phyloP scores from a whole-genome alignment of 305 asterid genomes.

The Ajuga reptans region DNA sequence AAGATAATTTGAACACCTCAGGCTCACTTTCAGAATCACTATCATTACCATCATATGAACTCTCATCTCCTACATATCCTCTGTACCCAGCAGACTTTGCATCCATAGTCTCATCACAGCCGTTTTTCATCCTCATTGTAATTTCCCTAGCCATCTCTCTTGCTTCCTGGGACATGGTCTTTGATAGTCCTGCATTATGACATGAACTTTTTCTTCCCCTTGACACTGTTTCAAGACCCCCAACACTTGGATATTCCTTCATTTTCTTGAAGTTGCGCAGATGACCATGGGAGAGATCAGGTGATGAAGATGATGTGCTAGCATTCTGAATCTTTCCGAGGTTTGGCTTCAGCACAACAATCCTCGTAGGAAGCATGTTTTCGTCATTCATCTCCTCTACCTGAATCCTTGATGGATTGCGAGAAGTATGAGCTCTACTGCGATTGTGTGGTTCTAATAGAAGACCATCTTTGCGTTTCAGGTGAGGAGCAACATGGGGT shows the following conservation, averaged over 20 bases:
- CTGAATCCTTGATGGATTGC: slow-evolving; percentile 35
- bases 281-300: slow-evolving; percentile 31
- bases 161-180: slow-evolving; percentile 48
- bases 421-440: slow-evolving; percentile 33
- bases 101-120: slow-evolving; percentile 34
- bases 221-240: slow-evolving; percentile 29
- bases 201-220: slow-evolving; percentile 34
- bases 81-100: slow-evolving; percentile 33
- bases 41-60: slow-evolving; percentile 62
- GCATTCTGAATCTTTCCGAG: slow-evolving; percentile 37
- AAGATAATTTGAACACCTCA: slow-evolving; percentile 33
- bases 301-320: slow-evolving; percentile 31
- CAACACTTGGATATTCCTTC: slow-evolving; percentile 27
- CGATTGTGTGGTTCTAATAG: slow-evolving; percentile 45
- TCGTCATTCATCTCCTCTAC: slow-evolving; percentile 35
- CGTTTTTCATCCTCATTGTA: slow-evolving; percentile 51
- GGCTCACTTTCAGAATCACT: slow-evolving; percentile 67
- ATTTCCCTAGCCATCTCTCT: slow-evolving; percentile 59
- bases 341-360: slow-evolving; percentile 81
- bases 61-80: slow-evolving; percentile 89
- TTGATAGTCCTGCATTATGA: slow-evolving; percentile 28
- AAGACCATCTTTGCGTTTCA: slow-evolving; percentile 68
- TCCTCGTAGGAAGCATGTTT: slow-evolving; percentile 58
- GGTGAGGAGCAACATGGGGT: slow-evolving; percentile 29
- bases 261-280: slow-evolving; percentile 31